phyloP scores from a whole-genome alignment of 345 rosid genomes.

The Durio zibethinus region DNA sequence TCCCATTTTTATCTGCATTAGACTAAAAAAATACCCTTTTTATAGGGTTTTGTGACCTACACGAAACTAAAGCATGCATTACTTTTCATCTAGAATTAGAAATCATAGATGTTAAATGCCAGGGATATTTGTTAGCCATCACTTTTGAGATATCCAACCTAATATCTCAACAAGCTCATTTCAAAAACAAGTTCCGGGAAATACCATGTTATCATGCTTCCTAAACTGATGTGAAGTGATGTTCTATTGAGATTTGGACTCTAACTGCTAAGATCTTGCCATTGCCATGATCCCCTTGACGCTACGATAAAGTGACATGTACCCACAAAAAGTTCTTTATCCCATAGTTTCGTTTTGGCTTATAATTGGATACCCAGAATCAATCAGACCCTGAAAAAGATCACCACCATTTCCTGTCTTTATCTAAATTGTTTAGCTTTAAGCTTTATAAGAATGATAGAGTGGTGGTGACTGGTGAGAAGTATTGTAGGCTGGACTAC shows the following conservation, averaged over 20 bases:
- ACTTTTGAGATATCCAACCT: neutral
- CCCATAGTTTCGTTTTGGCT: constrained; percentile 3
- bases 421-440: constrained; percentile 3
- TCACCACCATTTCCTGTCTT: neutral
- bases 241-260: neutral
- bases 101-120: neutral
- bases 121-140: constrained; percentile 13
- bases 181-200: neutral
- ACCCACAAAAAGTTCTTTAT: neutral
- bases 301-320: constrained; percentile 10
- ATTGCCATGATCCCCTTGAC: constrained; percentile 4
- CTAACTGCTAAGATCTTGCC: constrained; percentile 12
- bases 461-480: neutral
- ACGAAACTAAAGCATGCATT: neutral
- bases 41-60: neutral
- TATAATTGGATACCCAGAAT: neutral
- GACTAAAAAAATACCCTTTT: neutral
- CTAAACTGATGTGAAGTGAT: neutral
- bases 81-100: neutral
- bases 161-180: neutral
- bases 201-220: constrained; percentile 14
- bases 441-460: neutral
- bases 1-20: neutral
- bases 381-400: neutral
- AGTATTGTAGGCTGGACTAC: neutral